phyloP scores from a whole-genome alignment of 2,329 filamentous ascomycete genomes.

The Neospermospora avenae region DNA sequence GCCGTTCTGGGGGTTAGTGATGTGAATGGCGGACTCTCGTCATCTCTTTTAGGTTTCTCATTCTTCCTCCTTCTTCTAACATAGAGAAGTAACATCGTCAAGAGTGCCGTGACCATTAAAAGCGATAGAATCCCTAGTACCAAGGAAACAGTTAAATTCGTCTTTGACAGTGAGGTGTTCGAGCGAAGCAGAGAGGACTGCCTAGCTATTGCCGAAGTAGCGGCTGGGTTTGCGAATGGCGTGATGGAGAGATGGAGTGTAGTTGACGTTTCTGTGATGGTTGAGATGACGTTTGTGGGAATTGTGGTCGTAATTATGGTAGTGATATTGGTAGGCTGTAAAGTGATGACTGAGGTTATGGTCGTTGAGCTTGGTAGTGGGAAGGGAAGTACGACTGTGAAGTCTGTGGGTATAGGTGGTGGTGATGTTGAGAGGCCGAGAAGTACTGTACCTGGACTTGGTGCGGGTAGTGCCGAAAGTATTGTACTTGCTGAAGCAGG shows the following conservation, averaged over 20 bases:
- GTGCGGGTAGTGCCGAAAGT: background rate
- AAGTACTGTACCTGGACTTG: background rate
- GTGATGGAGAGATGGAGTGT: slow-evolving; percentile 6
- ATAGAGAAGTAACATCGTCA: slow-evolving; percentile 8
- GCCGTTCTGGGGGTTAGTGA: slow-evolving; percentile 10
- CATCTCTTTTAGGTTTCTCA: background rate
- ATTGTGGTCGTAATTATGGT: slow-evolving; percentile 3
- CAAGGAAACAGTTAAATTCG: slow-evolving; percentile 9
- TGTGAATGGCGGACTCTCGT: slow-evolving; percentile 12
- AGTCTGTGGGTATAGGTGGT: slow-evolving; percentile 1
- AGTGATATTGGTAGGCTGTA: background rate
- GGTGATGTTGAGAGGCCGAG: background rate
- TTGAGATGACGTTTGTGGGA: slow-evolving; percentile 1
- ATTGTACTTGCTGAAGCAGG: background rate
- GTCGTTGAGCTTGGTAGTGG: slow-evolving; percentile 2
- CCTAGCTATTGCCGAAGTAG: slow-evolving; percentile 3
- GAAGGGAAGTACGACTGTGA: background rate
- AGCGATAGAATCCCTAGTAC: slow-evolving; percentile 10
- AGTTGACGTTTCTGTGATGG: slow-evolving; percentile 1
- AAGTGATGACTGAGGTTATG: background rate
- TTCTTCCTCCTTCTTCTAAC: slow-evolving; percentile 4
- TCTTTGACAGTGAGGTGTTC: slow-evolving; percentile 5
- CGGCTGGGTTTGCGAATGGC: slow-evolving; percentile 3
- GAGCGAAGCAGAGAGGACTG: slow-evolving; percentile 7
- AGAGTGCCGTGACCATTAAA: background rate